These are phyloP conservation scores for Apiospora arundinis DNA, from an alignment of 2,329 filamentous ascomycete species.

Conservation along the genomic window DNA sequence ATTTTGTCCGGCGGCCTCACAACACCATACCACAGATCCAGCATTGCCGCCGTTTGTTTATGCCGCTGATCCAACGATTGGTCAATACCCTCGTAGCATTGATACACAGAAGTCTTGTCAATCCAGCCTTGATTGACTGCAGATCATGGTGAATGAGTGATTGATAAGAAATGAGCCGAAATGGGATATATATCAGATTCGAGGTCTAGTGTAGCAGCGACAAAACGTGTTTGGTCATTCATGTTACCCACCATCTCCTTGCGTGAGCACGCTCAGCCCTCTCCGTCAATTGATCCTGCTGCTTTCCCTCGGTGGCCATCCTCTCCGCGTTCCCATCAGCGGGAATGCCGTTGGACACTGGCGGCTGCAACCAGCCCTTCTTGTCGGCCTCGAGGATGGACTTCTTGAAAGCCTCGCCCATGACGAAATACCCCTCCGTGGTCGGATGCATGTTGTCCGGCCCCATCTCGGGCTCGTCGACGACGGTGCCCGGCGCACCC, in stretches of 20 bases:
- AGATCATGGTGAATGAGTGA: neutral
- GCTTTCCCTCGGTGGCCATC: neutral
- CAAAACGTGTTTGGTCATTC: neutral
- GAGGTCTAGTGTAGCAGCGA: neutral
- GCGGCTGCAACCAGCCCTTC: slow-evolving; percentile 33
- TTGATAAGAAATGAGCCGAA: neutral
- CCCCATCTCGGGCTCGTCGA: slow-evolving; percentile 33
- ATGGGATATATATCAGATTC: neutral
- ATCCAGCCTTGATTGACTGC: neutral
- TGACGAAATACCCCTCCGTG: slow-evolving; percentile 38
- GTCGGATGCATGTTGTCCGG: slow-evolving; percentile 36
- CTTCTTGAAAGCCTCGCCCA: slow-evolving; percentile 37
- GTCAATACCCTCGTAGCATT: neutral
- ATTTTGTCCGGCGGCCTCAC: neutral
- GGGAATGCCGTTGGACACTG: slow-evolving; percentile 33
- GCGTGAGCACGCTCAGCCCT: neutral
- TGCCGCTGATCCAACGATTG: neutral
- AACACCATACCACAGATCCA: neutral
- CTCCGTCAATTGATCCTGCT: slow-evolving; percentile 5
- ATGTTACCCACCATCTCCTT: neutral
- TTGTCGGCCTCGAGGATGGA: slow-evolving; percentile 34
- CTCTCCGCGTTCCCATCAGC: slow-evolving; percentile 31
- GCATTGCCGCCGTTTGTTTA: neutral
- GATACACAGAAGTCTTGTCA: neutral
- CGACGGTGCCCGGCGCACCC: slow-evolving; percentile 31